These are phyloP conservation scores for Pythium aristosporum DNA, from an alignment of 352 stramenopile genomes.

Conservation along the genomic window DNA sequence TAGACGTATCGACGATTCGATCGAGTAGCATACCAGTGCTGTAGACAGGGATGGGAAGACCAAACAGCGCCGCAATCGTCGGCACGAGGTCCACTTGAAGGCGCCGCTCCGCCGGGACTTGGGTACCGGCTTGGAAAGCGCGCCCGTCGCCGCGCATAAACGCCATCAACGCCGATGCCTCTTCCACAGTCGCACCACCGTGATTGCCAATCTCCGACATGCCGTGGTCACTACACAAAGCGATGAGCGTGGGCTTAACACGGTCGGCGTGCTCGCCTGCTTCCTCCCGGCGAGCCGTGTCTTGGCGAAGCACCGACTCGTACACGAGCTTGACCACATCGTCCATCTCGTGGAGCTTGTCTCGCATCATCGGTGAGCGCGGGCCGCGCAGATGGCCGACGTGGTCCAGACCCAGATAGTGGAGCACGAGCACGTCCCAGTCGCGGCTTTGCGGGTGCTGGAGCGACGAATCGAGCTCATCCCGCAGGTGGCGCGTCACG, in stretches of 20 bases:
- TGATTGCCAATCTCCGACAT: slow-evolving; percentile 91
- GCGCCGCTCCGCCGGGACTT: slow-evolving; percentile 17
- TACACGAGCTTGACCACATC: slow-evolving; percentile 57
- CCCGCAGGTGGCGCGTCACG: slow-evolving; percentile 76
- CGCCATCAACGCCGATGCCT: slow-evolving; percentile 79
- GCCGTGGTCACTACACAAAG: slow-evolving; percentile 86
- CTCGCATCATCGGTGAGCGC: slow-evolving; percentile 68
- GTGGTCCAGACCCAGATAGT: slow-evolving; percentile 88
- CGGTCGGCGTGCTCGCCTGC: slow-evolving; percentile 10
- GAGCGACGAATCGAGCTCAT: slow-evolving; percentile 84
- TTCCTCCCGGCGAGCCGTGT: slow-evolving; percentile 29
- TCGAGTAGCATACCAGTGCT: slow-evolving; percentile 70
- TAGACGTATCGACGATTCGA: slow-evolving; percentile 29
- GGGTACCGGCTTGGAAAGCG: slow-evolving; percentile 6
- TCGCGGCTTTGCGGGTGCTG: slow-evolving; percentile 56
- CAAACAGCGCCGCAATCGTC: slow-evolving; percentile 74
- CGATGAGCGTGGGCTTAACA: slow-evolving; percentile 55
- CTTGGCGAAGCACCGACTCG: slow-evolving; percentile 56
- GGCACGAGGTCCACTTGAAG: slow-evolving; percentile 78
- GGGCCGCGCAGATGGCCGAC: slow-evolving; percentile 80
- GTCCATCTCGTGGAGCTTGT: slow-evolving; percentile 89
- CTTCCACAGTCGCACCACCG: slow-evolving; percentile 78
- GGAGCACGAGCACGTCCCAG: slow-evolving; percentile 85
- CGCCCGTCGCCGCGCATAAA: slow-evolving; percentile 59
- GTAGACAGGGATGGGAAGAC: slow-evolving; percentile 58